These are phyloP conservation scores for Alloteropsis semialata DNA, from an alignment of 176 grass and related monocot genomes.

Conservation along the genomic window DNA sequence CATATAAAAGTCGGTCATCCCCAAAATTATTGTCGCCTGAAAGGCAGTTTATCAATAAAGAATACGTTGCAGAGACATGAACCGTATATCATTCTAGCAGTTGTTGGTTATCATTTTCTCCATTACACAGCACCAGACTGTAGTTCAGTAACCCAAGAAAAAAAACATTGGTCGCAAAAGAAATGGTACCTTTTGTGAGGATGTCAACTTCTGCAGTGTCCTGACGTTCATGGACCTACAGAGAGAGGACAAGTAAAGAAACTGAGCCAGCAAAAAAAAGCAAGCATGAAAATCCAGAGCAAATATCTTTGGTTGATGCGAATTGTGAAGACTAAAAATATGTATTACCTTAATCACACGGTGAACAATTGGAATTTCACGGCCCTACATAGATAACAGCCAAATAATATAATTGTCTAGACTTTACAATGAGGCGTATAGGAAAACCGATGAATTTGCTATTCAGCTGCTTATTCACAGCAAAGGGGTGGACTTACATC, in stretches of 20 bases:
- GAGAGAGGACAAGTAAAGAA: conserved; percentile 17
- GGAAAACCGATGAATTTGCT: neutral
- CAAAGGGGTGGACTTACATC: conserved; percentile 46
- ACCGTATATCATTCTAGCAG: neutral
- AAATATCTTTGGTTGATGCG: neutral
- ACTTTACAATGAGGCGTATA: neutral
- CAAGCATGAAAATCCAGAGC: neutral
- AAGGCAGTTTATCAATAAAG: neutral
- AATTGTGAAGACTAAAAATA: neutral
- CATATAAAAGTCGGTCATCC: conserved; percentile 73
- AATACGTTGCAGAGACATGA: neutral
- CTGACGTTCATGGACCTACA: conserved; percentile 78
- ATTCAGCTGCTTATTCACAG: neutral
- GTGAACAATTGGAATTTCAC: conserved; percentile 82
- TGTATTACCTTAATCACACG: conserved; percentile 73
- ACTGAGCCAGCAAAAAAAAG: neutral
- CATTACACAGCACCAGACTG: neutral
- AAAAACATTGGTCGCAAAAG: neutral
- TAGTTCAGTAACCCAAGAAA: neutral
- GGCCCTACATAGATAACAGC: conserved; percentile 41
- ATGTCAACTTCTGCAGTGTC: conserved; percentile 80
- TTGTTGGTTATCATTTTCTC: neutral
- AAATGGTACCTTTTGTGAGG: conserved; percentile 74
- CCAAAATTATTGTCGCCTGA: conserved; percentile 86
- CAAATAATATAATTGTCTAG: conserved; percentile 14